A percentile compares a stretch with the other conserved stretches of the same genome.
These are phyloP conservation scores for Monilinia vaccinii-corymbosi DNA, from an alignment of 2,329 filamentous ascomycete genomes.

Conservation along the genomic window DNA sequence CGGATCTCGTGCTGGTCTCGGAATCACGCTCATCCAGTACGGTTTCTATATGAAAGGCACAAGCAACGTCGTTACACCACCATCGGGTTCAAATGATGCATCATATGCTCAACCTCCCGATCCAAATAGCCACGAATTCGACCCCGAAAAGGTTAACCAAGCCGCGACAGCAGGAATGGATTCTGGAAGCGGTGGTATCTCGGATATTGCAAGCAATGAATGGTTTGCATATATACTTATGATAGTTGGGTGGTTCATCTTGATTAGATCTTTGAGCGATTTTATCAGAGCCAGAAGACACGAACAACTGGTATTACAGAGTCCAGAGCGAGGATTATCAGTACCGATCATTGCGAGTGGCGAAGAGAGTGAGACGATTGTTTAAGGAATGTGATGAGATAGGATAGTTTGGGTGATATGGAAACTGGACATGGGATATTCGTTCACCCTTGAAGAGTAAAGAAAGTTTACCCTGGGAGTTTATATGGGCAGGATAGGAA, in stretches of 20 bases:
- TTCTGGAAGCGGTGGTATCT: constrained; percentile 35
- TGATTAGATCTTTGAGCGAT: constrained; percentile 88
- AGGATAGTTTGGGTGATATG: neutral
- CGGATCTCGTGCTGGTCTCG: constrained; percentile 85
- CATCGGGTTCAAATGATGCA: constrained; percentile 36
- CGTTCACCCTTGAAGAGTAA: neutral
- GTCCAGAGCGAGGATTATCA: constrained; percentile 77
- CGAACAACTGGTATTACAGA: constrained; percentile 87
- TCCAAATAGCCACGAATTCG: constrained; percentile 84
- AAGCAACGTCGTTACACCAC: constrained; percentile 34
- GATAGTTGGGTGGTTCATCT: constrained; percentile 96
- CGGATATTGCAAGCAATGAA: constrained; percentile 63
- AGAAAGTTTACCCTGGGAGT: constrained; percentile 6
- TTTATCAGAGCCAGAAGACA: constrained; percentile 82
- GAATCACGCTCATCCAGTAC: constrained; percentile 91
- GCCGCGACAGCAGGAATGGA: constrained; percentile 30
- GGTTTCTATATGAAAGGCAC: constrained; percentile 87
- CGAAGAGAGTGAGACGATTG: constrained; percentile 68
- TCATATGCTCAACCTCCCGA: constrained; percentile 66
- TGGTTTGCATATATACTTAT: constrained; percentile 90
- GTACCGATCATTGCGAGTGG: constrained; percentile 81
- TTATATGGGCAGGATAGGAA: constrained; percentile 4
- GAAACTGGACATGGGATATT: constrained; percentile 2
- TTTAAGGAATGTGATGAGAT: constrained; percentile 37
- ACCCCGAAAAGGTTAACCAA: constrained; percentile 57